Evolutionary conservation across 2,329 filamentous ascomycete species (phyloP).

Genomic region (Exophiala viscosa): DNA sequence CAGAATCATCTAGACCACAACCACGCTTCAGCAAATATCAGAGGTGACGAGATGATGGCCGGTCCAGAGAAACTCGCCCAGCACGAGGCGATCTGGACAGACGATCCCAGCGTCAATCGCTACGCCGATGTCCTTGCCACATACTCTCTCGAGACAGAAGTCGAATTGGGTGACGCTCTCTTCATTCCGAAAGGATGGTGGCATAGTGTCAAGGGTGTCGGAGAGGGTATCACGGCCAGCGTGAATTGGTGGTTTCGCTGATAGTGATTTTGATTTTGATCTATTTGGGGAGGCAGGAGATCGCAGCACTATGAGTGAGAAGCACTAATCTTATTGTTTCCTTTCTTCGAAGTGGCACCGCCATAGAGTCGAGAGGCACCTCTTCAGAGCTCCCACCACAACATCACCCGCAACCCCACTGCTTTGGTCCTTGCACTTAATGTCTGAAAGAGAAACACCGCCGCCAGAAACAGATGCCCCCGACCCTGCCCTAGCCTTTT

Average conservation of each 20-base stretch:
- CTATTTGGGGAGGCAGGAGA: too few species aligned
- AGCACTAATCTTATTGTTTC: too few species aligned
- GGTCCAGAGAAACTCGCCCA: constrained; percentile 66
- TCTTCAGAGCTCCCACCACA: too few species aligned
- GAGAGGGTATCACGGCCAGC: constrained; percentile 56
- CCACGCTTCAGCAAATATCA: constrained; percentile 44
- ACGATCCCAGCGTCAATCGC: neutral
- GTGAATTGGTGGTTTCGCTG: constrained; percentile 80
- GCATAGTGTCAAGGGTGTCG: constrained; percentile 72
- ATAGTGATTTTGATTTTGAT: constrained; percentile 24
- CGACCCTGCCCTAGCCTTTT: too few species aligned
- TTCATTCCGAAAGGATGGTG: constrained; percentile 84
- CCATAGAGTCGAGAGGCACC: too few species aligned
- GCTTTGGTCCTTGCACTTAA: too few species aligned
- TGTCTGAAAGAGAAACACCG: too few species aligned
- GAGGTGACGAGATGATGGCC: constrained; percentile 88
- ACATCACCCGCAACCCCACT: too few species aligned
- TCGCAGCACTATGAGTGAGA: too few species aligned
- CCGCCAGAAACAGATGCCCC: too few species aligned
- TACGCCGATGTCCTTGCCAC: constrained; percentile 28
- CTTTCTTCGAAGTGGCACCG: too few species aligned
- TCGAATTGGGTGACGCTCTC: constrained; percentile 65
- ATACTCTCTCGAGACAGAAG: constrained; percentile 48
- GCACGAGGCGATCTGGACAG: constrained; percentile 67
- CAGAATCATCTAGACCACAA: constrained; percentile 33